These are phyloP conservation scores for Rehmannia glutinosa DNA, from an alignment of 257 asterid genomes.

Conservation along the genomic window DNA sequence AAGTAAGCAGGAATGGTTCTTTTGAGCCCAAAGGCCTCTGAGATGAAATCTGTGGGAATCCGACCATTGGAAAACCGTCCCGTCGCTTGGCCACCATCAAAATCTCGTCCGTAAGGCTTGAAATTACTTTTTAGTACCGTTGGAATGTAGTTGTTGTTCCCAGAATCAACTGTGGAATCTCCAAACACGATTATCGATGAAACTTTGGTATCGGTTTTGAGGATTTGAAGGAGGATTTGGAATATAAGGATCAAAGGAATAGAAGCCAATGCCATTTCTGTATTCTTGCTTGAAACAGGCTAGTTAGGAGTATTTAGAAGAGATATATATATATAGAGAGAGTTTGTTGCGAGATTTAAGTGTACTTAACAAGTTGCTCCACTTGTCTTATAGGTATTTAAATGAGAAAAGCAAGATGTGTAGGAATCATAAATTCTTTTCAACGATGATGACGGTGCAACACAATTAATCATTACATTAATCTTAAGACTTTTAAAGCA, in stretches of 20 bases:
- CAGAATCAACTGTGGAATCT: slow-evolving; percentile 78
- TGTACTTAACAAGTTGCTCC: no score
- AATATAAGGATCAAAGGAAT: not conserved
- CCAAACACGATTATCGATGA: slow-evolving; percentile 71
- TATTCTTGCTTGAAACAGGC: not conserved
- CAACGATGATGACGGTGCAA: no score
- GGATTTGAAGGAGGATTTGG: slow-evolving; percentile 8
- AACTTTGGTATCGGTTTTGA: slow-evolving; percentile 34
- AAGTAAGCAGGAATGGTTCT: slow-evolving; percentile 58
- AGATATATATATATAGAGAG: no score
- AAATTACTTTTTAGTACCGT: slow-evolving; percentile 56
- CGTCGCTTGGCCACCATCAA: slow-evolving; percentile 48
- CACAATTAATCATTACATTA: no score
- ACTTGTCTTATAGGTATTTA: no score
- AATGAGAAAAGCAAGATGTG: no score
- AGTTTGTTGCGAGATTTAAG: no score
- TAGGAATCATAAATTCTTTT: no score
- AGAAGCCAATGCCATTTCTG: not conserved
- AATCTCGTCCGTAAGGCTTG: slow-evolving; percentile 72
- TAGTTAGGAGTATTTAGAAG: not conserved
- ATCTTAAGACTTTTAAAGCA: no score
- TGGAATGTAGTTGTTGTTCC: slow-evolving; percentile 57
- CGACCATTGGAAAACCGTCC: slow-evolving; percentile 74
- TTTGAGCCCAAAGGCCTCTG: slow-evolving; percentile 63
- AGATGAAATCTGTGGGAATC: slow-evolving; percentile 54